phyloP scores from a whole-genome alignment of 352 stramenopile genomes.

The Pythium phragmitis region DNA sequence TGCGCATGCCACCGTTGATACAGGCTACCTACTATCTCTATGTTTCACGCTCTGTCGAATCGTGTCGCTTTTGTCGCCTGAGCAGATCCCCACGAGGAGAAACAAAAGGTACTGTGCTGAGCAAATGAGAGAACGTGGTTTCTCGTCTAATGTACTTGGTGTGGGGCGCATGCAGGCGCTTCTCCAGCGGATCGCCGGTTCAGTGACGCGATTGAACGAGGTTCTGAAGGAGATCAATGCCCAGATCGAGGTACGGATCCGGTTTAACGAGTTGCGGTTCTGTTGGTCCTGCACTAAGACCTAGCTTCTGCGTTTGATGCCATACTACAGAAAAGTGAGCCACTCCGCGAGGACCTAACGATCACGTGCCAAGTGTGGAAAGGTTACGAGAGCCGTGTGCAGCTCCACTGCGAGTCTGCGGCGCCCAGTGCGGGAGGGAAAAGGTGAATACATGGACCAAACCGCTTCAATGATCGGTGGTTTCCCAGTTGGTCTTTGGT shows the following conservation, averaged over 20 bases:
- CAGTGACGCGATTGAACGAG: constrained; percentile 73
- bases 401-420: constrained; percentile 53
- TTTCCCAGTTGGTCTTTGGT: background rate
- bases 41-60: background rate
- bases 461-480: background rate
- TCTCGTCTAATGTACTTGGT: background rate
- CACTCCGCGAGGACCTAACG: constrained; percentile 63
- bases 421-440: constrained; percentile 3
- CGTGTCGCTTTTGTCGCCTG: background rate
- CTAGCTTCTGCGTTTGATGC: background rate
- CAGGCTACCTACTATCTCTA: background rate
- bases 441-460: constrained; percentile 13
- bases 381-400: constrained; percentile 79
- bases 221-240: constrained; percentile 85
- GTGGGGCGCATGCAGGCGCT: constrained; percentile 36
- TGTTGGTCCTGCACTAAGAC: background rate
- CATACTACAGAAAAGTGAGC: constrained; percentile 67
- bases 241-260: constrained; percentile 68
- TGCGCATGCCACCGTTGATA: background rate
- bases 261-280: background rate
- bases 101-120: constrained; percentile 61
- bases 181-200: constrained; percentile 75
- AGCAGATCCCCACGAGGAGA: constrained; percentile 82
- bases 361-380: constrained; percentile 84
- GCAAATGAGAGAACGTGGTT: background rate